Conservation (phyloP, 2,329 filamentous ascomycete species). For the Epichloe sp. region DNA sequence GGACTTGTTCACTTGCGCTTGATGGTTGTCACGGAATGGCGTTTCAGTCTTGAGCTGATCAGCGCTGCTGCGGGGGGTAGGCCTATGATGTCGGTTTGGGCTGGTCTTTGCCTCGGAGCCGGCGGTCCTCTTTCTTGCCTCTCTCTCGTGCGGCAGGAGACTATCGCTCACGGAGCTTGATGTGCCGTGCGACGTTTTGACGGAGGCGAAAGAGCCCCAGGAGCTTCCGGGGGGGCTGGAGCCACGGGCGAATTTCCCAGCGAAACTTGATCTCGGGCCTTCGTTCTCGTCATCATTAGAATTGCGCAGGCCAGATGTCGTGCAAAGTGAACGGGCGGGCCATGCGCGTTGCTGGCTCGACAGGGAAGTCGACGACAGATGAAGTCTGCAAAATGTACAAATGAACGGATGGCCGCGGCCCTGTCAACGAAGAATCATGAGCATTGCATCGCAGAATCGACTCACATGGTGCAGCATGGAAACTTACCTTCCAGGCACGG, state of each 20-base stretch:
- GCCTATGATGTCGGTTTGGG: neutral
- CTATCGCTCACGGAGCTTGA: slow-evolving; percentile 7
- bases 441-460: slow-evolving; percentile 4
- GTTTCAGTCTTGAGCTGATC: neutral
- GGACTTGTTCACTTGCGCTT: slow-evolving; percentile 11
- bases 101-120: neutral
- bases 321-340: neutral
- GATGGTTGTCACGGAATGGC: neutral
- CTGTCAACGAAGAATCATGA: slow-evolving; percentile 11
- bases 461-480: neutral
- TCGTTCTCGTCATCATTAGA: slow-evolving; percentile 10
- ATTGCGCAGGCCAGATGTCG: slow-evolving; percentile 6
- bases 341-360: slow-evolving; percentile 1
- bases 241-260: slow-evolving; percentile 12
- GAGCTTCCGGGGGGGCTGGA: slow-evolving; percentile 9
- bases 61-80: neutral
- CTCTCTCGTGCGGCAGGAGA: slow-evolving; percentile 26
- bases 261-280: slow-evolving; percentile 12
- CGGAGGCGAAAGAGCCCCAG: slow-evolving; percentile 10
- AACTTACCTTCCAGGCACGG: slow-evolving; percentile 25
- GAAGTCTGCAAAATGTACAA: slow-evolving; percentile 26
- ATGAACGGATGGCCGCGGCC: slow-evolving; percentile 26
- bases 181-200: neutral
- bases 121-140: slow-evolving; percentile 12
- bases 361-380: slow-evolving; percentile 12